Conservation (phyloP, 768 basidiomycete genomes). For the Podaxis sp. region DNA sequence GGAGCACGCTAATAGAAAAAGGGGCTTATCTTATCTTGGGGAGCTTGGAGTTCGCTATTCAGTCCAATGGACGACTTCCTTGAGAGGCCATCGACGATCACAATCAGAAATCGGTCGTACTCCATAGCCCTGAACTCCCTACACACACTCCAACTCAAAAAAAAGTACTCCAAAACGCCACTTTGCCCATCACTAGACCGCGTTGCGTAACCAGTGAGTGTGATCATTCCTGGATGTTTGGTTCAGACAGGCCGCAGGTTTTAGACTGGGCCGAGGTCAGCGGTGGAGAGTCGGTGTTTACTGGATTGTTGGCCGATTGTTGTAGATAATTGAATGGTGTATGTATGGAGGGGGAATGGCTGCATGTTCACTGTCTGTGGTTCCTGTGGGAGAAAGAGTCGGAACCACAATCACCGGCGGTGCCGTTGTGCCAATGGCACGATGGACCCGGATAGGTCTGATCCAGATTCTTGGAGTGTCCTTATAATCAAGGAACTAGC, state of each 20-base stretch:
- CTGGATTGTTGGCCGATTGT: too few species aligned
- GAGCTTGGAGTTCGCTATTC: too few species aligned
- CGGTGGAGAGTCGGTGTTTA: too few species aligned
- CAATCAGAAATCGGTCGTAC: too few species aligned
- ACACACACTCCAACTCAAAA: not conserved
- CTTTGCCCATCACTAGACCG: not conserved
- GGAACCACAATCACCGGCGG: not conserved
- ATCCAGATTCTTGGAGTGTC: not conserved
- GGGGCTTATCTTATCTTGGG: too few species aligned
- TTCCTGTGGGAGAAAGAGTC: constrained; percentile 2
- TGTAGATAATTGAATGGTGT: not conserved
- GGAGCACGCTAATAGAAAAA: too few species aligned
- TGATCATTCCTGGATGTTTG: not conserved
- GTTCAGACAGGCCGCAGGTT: not conserved
- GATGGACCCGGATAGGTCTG: not conserved
- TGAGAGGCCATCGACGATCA: too few species aligned
- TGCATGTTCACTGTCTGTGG: not conserved
- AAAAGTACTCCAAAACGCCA: not conserved
- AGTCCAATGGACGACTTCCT: too few species aligned
- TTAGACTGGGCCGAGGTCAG: too few species aligned
- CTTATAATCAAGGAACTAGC: not conserved
- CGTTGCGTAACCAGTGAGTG: not conserved
- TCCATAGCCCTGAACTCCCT: too few species aligned
- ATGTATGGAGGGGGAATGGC: not conserved
- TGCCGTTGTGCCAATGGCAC: not conserved